phyloP scores from a whole-genome alignment of 2,329 filamentous ascomycete species.

The Fusarium incarnatum region DNA sequence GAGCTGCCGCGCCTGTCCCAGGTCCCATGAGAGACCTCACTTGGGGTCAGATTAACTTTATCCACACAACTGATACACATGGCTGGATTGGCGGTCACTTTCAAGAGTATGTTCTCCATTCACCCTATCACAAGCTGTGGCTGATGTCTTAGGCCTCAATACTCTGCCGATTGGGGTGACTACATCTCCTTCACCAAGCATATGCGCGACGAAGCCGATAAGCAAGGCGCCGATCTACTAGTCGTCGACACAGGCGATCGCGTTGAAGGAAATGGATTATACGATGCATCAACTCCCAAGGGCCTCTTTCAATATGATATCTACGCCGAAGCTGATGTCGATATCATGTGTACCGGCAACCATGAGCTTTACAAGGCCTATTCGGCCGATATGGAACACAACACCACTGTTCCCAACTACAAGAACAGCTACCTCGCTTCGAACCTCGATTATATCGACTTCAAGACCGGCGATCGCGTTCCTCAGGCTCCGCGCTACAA shows the following conservation, averaged over 20 bases:
- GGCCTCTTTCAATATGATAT: constrained; percentile 91
- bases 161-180: constrained; percentile 97
- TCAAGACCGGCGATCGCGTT: constrained; percentile 74
- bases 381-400: constrained; percentile 82
- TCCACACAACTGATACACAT: constrained; percentile 97
- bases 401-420: constrained; percentile 85
- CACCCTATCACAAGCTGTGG: rapidly evolving
- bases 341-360: constrained; percentile 89
- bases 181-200: constrained; percentile 93
- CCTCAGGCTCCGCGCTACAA: constrained; percentile 85
- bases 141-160: constrained; percentile 73
- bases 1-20: constrained; percentile 79
- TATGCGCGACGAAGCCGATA: constrained; percentile 82
- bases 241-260: constrained; percentile 95
- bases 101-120: constrained; percentile 73
- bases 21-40: constrained; percentile 85
- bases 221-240: constrained; percentile 83
- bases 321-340: constrained; percentile 82
- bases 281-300: constrained; percentile 88
- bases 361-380: constrained; percentile 91
- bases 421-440: constrained; percentile 85
- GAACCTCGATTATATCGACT: constrained; percentile 89
- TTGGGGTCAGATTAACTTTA: constrained; percentile 95
- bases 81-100: constrained; percentile 96
- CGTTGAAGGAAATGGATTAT: constrained; percentile 93